Evolutionary conservation across 345 rosid species (phyloP).

Genomic region (Barbarea vulgaris): DNA sequence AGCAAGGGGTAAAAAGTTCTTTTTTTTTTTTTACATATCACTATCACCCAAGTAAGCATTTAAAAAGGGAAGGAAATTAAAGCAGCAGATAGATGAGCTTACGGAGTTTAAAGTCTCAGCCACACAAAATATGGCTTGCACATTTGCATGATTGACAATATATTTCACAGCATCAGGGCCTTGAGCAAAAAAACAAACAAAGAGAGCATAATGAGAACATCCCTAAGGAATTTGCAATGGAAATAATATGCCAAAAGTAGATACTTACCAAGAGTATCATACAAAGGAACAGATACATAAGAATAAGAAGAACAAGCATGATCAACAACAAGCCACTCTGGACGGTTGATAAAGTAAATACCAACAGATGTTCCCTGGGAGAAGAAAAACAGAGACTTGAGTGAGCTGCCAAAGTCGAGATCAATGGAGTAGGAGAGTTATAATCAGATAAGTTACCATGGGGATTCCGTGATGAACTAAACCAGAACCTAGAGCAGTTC

Average conservation of each 20-base stretch:
- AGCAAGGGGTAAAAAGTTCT: background rate
- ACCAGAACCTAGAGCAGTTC: slow-evolving; percentile 85
- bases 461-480: slow-evolving; percentile 70
- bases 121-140: slow-evolving; percentile 89
- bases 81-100: slow-evolving; percentile 39
- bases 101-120: slow-evolving; percentile 76
- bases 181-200: slow-evolving; percentile 38
- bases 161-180: slow-evolving; percentile 96
- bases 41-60: background rate
- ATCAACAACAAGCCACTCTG: slow-evolving; percentile 94
- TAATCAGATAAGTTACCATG: slow-evolving; percentile 41
- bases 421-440: background rate
- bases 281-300: slow-evolving; percentile 86
- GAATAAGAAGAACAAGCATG: slow-evolving; percentile 97
- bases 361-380: slow-evolving; percentile 83
- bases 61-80: background rate
- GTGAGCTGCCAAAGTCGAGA: background rate
- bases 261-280: slow-evolving; percentile 87
- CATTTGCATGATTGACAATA: slow-evolving; percentile 81
- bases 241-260: slow-evolving; percentile 15
- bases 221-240: slow-evolving; percentile 13
- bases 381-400: background rate
- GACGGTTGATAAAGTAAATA: slow-evolving; percentile 88
- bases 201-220: slow-evolving; percentile 2
- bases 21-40: background rate